Conservation (phyloP, 2,329 filamentous ascomycete genomes). For the Cyclaneusma minus region DNA sequence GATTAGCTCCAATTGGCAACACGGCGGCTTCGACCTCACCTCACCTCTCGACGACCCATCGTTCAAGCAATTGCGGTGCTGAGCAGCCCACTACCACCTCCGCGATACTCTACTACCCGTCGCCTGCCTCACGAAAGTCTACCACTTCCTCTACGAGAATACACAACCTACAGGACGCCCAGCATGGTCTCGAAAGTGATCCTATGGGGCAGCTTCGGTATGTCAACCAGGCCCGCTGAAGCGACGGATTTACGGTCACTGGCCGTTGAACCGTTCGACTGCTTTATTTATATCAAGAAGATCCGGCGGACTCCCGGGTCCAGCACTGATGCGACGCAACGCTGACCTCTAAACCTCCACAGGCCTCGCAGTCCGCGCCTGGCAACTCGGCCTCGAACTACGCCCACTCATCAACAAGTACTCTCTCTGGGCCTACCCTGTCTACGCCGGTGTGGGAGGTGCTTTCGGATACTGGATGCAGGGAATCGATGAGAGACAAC, state of each 20-base stretch:
- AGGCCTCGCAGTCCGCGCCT: constrained; percentile 86
- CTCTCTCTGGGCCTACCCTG: constrained; percentile 80
- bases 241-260: constrained; percentile 6
- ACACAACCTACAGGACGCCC: constrained; percentile 3
- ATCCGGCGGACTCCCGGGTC: too few relatives aligned
- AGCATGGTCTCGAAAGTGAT: constrained; percentile 38
- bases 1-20: too few relatives aligned
- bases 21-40: too few relatives aligned
- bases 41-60: too few relatives aligned
- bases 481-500: constrained; percentile 74
- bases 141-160: too few relatives aligned
- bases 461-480: constrained; percentile 96
- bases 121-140: too few relatives aligned
- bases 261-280: too few relatives aligned
- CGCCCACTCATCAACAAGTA: constrained; percentile 77
- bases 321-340: too few relatives aligned
- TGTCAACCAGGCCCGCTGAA: constrained; percentile 22
- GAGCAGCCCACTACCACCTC: too few relatives aligned
- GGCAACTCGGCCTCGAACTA: constrained; percentile 98
- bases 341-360: constrained; percentile 3
- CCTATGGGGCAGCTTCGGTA: constrained; percentile 90
- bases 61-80: too few relatives aligned
- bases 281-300: too few relatives aligned
- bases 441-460: constrained; percentile 72
- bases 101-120: too few relatives aligned